A percentile compares a stretch with the other conserved stretches of the same genome.
Evolutionary conservation across 305 asterid genomes (phyloP).

Genomic region (Fraxinus greggii): DNA sequence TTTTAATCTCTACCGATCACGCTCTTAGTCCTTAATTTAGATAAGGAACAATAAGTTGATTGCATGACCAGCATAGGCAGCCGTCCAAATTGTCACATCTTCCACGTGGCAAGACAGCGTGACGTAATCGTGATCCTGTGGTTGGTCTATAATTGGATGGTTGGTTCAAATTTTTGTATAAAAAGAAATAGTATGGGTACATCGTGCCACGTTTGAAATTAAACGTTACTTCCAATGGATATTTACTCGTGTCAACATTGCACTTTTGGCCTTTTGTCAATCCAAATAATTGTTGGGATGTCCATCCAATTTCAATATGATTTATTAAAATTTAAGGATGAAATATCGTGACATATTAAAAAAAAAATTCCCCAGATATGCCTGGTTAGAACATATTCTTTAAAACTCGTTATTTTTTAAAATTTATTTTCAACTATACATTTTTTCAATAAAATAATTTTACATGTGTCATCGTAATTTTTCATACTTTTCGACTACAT

Average conservation of each 20-base stretch:
- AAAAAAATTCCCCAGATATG: not conserved
- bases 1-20: too few relatives aligned
- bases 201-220: not conserved
- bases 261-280: not conserved
- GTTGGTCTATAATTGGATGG: not conserved
- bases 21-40: too few relatives aligned
- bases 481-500: too few relatives aligned
- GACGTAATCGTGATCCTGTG: not conserved
- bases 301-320: not conserved
- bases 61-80: not conserved
- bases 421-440: too few relatives aligned
- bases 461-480: not conserved
- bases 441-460: not conserved
- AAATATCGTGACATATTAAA: not conserved
- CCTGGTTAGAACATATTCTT: not conserved
- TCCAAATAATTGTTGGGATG: not conserved
- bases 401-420: too few relatives aligned
- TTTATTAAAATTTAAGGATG: not conserved
- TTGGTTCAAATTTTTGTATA: not conserved
- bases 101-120: not conserved
- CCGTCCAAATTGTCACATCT: not conserved
- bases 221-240: not conserved
- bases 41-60: not conserved
- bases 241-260: not conserved
- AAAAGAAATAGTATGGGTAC: not conserved